phyloP scores from a whole-genome alignment of 2,329 filamentous ascomycete genomes.

The Incumbomyces lentus region DNA sequence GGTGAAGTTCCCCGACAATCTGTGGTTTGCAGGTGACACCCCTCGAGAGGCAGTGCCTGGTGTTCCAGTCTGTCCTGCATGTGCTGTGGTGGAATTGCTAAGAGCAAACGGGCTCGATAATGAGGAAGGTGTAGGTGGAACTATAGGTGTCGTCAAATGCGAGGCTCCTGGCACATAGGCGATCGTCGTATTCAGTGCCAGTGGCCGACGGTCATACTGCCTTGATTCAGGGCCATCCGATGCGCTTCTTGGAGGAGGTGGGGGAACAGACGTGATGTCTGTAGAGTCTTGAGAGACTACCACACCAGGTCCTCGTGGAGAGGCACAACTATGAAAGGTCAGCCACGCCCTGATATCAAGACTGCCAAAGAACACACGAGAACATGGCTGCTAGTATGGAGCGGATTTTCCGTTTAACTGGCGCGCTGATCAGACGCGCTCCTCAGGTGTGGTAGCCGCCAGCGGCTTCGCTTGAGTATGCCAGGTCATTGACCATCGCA shows the following conservation, averaged over 20 bases:
- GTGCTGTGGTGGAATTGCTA: background rate
- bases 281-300: background rate
- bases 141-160: conserved; percentile 3
- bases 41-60: conserved; percentile 28
- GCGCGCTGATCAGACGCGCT: conserved; percentile 7
- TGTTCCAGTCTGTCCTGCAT: conserved; percentile 21
- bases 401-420: background rate
- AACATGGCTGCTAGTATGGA: conserved; percentile 5
- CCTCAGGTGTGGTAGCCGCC: conserved; percentile 4
- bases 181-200: conserved; percentile 32
- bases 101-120: conserved; percentile 8
- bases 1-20: conserved; percentile 30
- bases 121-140: conserved; percentile 6
- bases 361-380: background rate
- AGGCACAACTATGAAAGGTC: conserved; percentile 3
- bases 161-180: conserved; percentile 27
- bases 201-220: conserved; percentile 22
- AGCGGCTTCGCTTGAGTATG: conserved; percentile 3
- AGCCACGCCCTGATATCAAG: background rate
- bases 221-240: conserved; percentile 13
- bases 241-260: conserved; percentile 21
- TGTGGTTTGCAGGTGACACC: conserved; percentile 27
- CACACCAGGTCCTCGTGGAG: background rate
- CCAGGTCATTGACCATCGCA: conserved; percentile 1
- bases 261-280: conserved; percentile 8